Evolutionary conservation across 371 early-diverging fungal genomes (phyloP).

Genomic region (Blakeslea trispora): DNA sequence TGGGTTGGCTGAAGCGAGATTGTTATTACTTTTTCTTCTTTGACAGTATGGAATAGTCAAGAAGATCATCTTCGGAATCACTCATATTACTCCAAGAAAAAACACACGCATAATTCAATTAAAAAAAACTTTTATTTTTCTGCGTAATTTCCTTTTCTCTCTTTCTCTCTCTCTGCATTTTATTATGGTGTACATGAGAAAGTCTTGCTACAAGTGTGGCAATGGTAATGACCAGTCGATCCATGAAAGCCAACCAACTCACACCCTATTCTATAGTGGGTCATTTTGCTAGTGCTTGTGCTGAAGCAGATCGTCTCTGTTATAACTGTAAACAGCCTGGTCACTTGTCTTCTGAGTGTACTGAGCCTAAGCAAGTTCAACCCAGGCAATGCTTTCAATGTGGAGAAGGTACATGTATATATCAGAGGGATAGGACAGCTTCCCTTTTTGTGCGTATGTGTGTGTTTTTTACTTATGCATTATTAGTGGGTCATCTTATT

Average conservation of each 20-base stretch:
- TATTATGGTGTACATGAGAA: slow-evolving; percentile 49
- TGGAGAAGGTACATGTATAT: slow-evolving; percentile 53
- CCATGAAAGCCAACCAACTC: neutral
- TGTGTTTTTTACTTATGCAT: neutral
- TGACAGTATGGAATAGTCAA: slow-evolving; percentile 28
- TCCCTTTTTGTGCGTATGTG: neutral
- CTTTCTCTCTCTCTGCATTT: neutral
- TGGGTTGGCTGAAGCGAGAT: no score
- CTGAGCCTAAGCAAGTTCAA: slow-evolving; percentile 53
- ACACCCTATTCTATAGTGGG: slow-evolving; percentile 35
- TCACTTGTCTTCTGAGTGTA: slow-evolving; percentile 59
- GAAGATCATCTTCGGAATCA: slow-evolving; percentile 24
- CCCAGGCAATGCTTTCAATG: slow-evolving; percentile 63
- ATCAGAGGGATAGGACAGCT: no score
- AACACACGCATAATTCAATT: no score
- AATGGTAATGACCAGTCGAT: slow-evolving; percentile 39
- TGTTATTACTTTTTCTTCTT: slow-evolving; percentile 10
- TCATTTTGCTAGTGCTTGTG: slow-evolving; percentile 53
- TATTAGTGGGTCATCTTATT: slow-evolving; percentile 61
- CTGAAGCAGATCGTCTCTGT: slow-evolving; percentile 56
- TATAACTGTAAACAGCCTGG: slow-evolving; percentile 66
- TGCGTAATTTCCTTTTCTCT: neutral
- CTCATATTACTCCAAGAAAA: slow-evolving; percentile 18
- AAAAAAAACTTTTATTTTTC: slow-evolving; percentile 1
- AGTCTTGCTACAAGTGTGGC: slow-evolving; percentile 60